These are phyloP conservation scores for Exophiala oligosperma DNA, from an alignment of 2,329 filamentous ascomycete species.

Conservation along the genomic window DNA sequence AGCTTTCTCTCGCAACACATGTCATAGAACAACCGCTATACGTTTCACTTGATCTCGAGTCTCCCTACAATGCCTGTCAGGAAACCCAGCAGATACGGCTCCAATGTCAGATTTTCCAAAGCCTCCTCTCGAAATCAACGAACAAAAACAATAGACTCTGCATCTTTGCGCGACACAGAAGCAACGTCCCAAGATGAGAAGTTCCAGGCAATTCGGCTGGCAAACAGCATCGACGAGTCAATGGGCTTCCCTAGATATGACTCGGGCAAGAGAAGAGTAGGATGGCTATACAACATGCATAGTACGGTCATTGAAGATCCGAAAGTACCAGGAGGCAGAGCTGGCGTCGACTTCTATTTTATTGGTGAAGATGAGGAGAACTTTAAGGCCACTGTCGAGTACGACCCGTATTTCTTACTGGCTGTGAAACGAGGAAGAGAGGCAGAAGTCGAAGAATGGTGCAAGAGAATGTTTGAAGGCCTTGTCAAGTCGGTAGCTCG, in stretches of 20 bases:
- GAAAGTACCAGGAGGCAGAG: slow-evolving; percentile 77
- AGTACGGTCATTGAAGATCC: slow-evolving; percentile 84
- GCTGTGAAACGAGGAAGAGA: slow-evolving; percentile 86
- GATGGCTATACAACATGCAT: slow-evolving; percentile 96
- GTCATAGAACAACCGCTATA: not conserved
- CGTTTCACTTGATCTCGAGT: not conserved
- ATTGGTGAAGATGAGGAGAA: slow-evolving; percentile 83
- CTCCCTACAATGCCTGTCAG: slow-evolving; percentile 46
- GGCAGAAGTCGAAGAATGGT: slow-evolving; percentile 94
- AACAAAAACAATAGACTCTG: slow-evolving; percentile 76
- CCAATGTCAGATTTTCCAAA: slow-evolving; percentile 48
- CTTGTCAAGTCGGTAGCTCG: slow-evolving; percentile 75
- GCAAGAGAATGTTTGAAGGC: slow-evolving; percentile 74
- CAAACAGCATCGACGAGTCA: slow-evolving; percentile 86
- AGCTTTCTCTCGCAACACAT: not conserved
- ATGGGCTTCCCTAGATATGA: slow-evolving; percentile 96
- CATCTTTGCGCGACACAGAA: slow-evolving; percentile 72
- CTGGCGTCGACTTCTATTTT: slow-evolving; percentile 96
- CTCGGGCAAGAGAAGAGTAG: slow-evolving; percentile 76
- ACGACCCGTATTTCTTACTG: slow-evolving; percentile 94
- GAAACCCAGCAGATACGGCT: slow-evolving; percentile 66
- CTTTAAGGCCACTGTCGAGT: slow-evolving; percentile 95
- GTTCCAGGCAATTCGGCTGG: slow-evolving; percentile 78
- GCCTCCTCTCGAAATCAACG: slow-evolving; percentile 43
- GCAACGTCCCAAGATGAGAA: slow-evolving; percentile 90